Base-by-base conservation (phyloP, 2,329 filamentous ascomycete genomes). In the Sclerotiophoma versabilis region DNA sequence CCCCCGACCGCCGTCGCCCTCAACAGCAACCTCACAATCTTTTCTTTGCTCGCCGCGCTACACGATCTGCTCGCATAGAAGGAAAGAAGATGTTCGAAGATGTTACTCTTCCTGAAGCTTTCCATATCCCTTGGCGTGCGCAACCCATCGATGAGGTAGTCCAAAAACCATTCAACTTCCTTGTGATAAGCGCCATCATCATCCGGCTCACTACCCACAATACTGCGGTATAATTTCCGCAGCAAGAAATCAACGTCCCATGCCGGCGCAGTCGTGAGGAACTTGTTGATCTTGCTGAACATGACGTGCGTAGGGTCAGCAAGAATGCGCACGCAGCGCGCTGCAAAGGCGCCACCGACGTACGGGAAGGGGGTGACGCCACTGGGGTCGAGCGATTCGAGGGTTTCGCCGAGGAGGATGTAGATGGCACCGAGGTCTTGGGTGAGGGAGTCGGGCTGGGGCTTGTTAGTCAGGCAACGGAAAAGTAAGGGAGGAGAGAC, bases 231-330 rank as follows among this genome's bases (percentile, higher is more conserved):
- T 79, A 84, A 87, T 68, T 85, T 84, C 1, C 80, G 79, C 0
- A 83, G 79, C 5, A 87, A 72, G 38, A 82, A 83, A 23, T 74
- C 74, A 10, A 81, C 70, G 11, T 87, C 82, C 93, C 93, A 98
- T 20, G 81, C 75, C 0, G 93, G 93, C 0, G 87, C 84, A 45
- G 87, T 87, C 19, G 91, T 91, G 29, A 98, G 83, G 72, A 93
- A 97, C 5, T 83, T 81, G 77, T 96, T 96, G 75, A 95, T 79
- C 71, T 96, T 96, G 53, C 87, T 85, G 72, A 96, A 98, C 30
- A 97, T 83, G 56, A 85, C 85, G 69, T 96, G 91, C 14, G 92
- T 81, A 0, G 93, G 93, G 57, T 91, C 87, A 19, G 82, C 83
- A 38, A 96, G 77, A 14, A 96, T 85, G 1, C 83, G 78, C 7